phyloP scores from a whole-genome alignment of 257 asterid species.

The Datura wrightii region DNA sequence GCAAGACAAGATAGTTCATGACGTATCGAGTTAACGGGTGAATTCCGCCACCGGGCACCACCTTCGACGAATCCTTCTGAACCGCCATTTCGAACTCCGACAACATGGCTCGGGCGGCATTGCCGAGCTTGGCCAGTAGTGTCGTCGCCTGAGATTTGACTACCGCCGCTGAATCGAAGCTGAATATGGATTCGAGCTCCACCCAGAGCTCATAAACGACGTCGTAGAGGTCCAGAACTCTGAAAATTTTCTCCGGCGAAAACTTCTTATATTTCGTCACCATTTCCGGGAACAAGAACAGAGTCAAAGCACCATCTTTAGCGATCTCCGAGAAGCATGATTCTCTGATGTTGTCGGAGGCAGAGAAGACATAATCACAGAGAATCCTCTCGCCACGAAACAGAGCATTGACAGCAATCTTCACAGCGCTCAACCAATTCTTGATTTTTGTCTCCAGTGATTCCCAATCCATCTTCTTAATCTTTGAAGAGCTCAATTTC shows the following conservation, averaged over 20 bases:
- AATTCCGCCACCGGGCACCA: conserved; percentile 61
- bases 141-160: conserved; percentile 62
- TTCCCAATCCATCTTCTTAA: conserved; percentile 77
- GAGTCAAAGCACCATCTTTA: conserved; percentile 51
- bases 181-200: conserved; percentile 62
- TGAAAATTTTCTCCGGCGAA: conserved; percentile 79
- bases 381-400: conserved; percentile 70
- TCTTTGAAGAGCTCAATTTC: conserved; percentile 37
- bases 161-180: conserved; percentile 51
- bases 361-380: conserved; percentile 66
- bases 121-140: conserved; percentile 67
- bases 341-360: conserved; percentile 57
- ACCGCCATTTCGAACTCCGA: conserved; percentile 74
- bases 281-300: conserved; percentile 61
- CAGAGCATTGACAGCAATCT: conserved; percentile 55
- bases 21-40: conserved; percentile 91
- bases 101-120: conserved; percentile 63
- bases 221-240: conserved; percentile 70
- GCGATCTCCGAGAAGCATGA: conserved; percentile 70
- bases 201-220: conserved; percentile 65
- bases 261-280: conserved; percentile 62
- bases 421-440: conserved; percentile 61
- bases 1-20: conserved; percentile 76
- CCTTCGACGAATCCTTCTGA: conserved; percentile 70
- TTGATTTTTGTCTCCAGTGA: conserved; percentile 58